Conservation (phyloP, 2,329 filamentous ascomycete species). For the Leptographium lundbergii region DNA sequence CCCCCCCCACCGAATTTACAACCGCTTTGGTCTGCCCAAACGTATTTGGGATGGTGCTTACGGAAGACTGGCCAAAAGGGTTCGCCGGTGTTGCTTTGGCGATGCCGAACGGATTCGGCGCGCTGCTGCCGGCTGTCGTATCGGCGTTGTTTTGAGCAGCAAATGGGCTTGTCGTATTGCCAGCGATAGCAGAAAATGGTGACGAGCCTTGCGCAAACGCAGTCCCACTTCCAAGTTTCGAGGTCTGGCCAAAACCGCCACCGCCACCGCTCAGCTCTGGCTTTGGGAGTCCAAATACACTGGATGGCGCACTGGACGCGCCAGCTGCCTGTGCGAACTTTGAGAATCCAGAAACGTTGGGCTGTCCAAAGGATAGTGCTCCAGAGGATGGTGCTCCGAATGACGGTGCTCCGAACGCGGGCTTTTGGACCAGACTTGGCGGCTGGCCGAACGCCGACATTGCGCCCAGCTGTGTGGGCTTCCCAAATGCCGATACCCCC, state of each 20-base stretch:
- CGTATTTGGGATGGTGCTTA: background rate
- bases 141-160: background rate
- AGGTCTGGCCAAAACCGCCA: constrained; percentile 16
- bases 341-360: constrained; percentile 13
- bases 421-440: constrained; percentile 17
- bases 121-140: background rate
- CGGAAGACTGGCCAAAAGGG: constrained; percentile 22
- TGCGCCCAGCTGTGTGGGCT: constrained; percentile 20
- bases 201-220: constrained; percentile 20
- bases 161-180: background rate
- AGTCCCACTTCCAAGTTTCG: constrained; percentile 14
- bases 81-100: constrained; percentile 14
- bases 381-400: constrained; percentile 15
- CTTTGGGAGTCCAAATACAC: constrained; percentile 11
- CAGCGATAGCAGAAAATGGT: constrained; percentile 9
- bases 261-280: constrained; percentile 11
- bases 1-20: constrained; percentile 3
- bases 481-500: constrained; percentile 21
- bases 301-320: constrained; percentile 12
- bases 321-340: constrained; percentile 16
- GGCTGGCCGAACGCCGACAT: constrained; percentile 15
- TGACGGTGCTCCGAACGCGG: constrained; percentile 8
- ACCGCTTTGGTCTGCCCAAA: constrained; percentile 9
- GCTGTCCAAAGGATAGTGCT: constrained; percentile 17
- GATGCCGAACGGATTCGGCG: constrained; percentile 5